Evolutionary conservation across 768 basidiomycete species (phyloP).

Genomic region (Boletellus ananas): DNA sequence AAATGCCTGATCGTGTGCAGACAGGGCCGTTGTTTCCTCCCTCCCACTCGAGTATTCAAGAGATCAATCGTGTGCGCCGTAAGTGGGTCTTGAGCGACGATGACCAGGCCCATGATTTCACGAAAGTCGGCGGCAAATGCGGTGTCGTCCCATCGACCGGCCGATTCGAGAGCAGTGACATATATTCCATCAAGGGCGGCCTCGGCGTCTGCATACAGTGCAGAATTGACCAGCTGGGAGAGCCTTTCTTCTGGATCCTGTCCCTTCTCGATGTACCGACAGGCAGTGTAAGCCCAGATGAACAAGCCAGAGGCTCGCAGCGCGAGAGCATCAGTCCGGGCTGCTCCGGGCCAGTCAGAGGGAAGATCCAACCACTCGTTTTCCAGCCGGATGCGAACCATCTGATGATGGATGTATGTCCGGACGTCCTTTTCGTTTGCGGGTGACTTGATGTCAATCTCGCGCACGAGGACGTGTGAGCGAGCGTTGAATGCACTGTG

Average conservation of each 20-base stretch:
- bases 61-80: constrained; percentile 23
- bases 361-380: constrained; percentile 27
- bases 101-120: too few species aligned
- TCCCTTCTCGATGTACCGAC: constrained; percentile 28
- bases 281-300: constrained; percentile 33
- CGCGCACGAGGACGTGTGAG: constrained; percentile 13
- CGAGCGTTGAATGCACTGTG: constrained; percentile 6
- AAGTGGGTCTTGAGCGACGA: constrained; percentile 30
- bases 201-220: constrained; percentile 24
- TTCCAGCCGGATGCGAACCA: constrained; percentile 22
- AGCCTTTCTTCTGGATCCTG: constrained; percentile 32
- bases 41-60: constrained; percentile 15
- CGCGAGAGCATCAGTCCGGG: constrained; percentile 12
- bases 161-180: constrained; percentile 28
- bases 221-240: constrained; percentile 17
- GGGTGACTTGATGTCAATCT: constrained; percentile 27
- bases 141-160: constrained; percentile 29
- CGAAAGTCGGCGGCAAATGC: constrained; percentile 29
- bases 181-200: constrained; percentile 29
- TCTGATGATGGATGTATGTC: constrained; percentile 23
- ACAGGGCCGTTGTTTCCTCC: constrained; percentile 21
- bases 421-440: constrained; percentile 25
- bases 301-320: constrained; percentile 32
- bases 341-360: constrained; percentile 29
- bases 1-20: constrained; percentile 29